Conservation (phyloP, 371 early-diverging fungal species). For the Rhizopus stolonifer region DNA sequence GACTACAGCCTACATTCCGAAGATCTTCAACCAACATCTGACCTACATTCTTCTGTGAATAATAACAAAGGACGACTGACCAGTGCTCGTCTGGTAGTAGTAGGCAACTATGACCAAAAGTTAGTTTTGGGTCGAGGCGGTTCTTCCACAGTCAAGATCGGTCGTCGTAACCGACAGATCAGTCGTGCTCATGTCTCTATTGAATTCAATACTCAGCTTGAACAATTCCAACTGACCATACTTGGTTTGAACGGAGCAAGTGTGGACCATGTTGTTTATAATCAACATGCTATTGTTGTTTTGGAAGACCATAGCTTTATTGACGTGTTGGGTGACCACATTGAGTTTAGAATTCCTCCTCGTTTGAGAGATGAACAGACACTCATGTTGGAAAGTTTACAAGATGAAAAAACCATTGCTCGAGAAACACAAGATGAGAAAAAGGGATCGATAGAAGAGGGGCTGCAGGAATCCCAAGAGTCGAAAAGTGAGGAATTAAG, state of each 20-base stretch:
- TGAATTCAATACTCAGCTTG: slow-evolving; percentile 27
- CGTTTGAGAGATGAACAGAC: slow-evolving; percentile 5
- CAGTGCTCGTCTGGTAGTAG: slow-evolving; percentile 24
- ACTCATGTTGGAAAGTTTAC: neutral
- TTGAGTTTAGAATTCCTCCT: slow-evolving; percentile 26
- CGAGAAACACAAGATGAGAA: too few relatives aligned
- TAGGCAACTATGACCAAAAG: slow-evolving; percentile 42
- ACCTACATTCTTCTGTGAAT: slow-evolving; percentile 17
- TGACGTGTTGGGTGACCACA: slow-evolving; percentile 41
- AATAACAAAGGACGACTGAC: slow-evolving; percentile 7
- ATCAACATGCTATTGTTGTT: slow-evolving; percentile 31
- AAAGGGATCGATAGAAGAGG: too few relatives aligned
- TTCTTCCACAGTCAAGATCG: slow-evolving; percentile 56
- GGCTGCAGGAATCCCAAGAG: too few relatives aligned
- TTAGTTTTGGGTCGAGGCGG: slow-evolving; percentile 60
- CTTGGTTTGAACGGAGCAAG: slow-evolving; percentile 56
- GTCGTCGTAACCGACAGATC: slow-evolving; percentile 58
- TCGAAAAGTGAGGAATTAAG: too few relatives aligned
- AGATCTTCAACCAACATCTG: slow-evolving; percentile 35
- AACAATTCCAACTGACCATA: slow-evolving; percentile 51
- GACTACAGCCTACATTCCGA: slow-evolving; percentile 41
- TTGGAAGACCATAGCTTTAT: slow-evolving; percentile 35
- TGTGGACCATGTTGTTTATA: slow-evolving; percentile 35
- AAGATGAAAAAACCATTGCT: too few relatives aligned
- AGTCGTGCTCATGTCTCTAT: slow-evolving; percentile 61